These are phyloP conservation scores for Ustilaginoidea virens DNA, from an alignment of 2,329 filamentous ascomycete species.

Conservation along the genomic window DNA sequence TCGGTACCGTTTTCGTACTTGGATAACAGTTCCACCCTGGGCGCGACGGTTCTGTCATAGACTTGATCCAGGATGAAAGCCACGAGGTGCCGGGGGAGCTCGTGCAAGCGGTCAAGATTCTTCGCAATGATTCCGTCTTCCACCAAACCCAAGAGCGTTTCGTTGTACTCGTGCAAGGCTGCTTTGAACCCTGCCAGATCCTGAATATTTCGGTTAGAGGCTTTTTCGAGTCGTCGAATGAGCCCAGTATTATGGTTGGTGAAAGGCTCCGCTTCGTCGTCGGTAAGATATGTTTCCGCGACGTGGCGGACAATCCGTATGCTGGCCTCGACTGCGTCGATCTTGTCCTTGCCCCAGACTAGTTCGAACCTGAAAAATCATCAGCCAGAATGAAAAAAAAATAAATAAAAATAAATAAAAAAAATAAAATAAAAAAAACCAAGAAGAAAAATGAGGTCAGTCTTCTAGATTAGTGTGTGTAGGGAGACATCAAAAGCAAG, in stretches of 20 bases:
- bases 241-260: slow-evolving; percentile 59
- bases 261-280: slow-evolving; percentile 50
- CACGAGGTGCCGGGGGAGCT: slow-evolving; percentile 56
- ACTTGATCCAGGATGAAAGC: slow-evolving; percentile 75
- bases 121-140: slow-evolving; percentile 55
- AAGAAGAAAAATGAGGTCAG: too few relatives aligned
- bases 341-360: slow-evolving; percentile 63
- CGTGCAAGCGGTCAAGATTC: slow-evolving; percentile 53
- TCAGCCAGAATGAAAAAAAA: too few relatives aligned
- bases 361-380: slow-evolving; percentile 36
- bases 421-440: neutral
- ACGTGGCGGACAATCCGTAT: slow-evolving; percentile 53
- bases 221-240: slow-evolving; percentile 61
- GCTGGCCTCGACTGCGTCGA: slow-evolving; percentile 63
- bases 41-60: slow-evolving; percentile 85
- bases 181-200: slow-evolving; percentile 53
- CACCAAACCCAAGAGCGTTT: slow-evolving; percentile 47
- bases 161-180: slow-evolving; percentile 66
- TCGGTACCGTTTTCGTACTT: slow-evolving; percentile 84
- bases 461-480: too few relatives aligned
- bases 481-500: too few relatives aligned
- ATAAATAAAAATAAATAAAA: slow-evolving; percentile 5
- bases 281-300: slow-evolving; percentile 62
- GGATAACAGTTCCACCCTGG: slow-evolving; percentile 66
- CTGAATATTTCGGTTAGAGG: slow-evolving; percentile 50